These are phyloP conservation scores for Garcia nutans DNA, from an alignment of 345 rosid genomes.

Conservation along the genomic window DNA sequence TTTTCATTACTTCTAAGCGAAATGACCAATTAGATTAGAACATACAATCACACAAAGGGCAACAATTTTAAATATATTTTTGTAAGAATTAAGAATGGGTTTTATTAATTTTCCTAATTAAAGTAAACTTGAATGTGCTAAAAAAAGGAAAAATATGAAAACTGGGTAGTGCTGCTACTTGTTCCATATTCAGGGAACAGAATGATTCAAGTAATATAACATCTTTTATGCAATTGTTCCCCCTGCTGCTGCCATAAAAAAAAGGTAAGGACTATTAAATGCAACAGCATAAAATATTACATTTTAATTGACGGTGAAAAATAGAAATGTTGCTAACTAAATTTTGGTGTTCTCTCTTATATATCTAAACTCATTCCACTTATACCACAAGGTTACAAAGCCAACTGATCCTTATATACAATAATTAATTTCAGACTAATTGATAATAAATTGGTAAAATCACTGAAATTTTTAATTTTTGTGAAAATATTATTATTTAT, in stretches of 20 bases:
- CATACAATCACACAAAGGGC: background rate
- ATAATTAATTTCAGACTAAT: no score
- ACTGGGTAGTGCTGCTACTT: conserved; percentile 12
- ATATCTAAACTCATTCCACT: no score
- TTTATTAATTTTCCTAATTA: background rate
- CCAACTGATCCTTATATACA: no score
- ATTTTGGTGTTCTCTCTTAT: no score
- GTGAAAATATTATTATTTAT: no score
- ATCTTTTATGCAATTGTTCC: conserved; percentile 15
- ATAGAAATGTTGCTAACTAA: no score
- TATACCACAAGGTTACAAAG: no score
- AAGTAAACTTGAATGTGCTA: background rate
- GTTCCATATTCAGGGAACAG: conserved; percentile 29
- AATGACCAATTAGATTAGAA: background rate
- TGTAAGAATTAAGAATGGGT: conserved; percentile 8
- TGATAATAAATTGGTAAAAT: no score
- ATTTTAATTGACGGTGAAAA: no score
- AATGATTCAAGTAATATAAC: background rate
- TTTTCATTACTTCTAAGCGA: conserved; percentile 1
- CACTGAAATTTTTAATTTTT: no score
- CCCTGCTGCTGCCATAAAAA: background rate
- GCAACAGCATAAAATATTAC: background rate
- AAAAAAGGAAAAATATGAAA: background rate
- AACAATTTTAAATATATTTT: background rate
- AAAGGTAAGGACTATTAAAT: background rate